Percentiles rank a stretch among this genome's conserved stretches.
Evolutionary conservation across 805 yeast genomes (phyloP).

Genomic region (Citeromyces nyonsensis): DNA sequence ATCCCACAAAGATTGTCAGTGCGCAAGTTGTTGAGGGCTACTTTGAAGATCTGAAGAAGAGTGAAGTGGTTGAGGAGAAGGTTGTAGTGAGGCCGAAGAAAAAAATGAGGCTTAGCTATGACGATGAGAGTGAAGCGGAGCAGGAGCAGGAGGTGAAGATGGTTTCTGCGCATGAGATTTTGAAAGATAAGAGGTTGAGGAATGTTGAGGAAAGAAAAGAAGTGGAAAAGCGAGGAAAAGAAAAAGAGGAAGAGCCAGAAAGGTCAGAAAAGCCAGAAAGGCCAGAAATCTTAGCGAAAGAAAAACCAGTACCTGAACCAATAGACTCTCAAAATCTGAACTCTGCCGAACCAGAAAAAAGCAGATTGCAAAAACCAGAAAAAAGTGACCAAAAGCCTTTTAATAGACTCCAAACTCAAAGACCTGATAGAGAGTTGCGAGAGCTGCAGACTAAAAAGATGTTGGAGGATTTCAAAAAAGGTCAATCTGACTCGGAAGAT

Average conservation of each 20-base stretch:
- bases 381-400: too few species aligned
- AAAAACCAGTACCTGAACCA: too few species aligned
- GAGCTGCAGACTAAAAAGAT: conserved; percentile 13
- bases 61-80: conserved; percentile 11
- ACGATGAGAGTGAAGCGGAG: conserved; percentile 2
- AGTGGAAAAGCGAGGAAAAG: conserved; percentile 1
- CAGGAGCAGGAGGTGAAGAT: conserved; percentile 12
- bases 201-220: neutral
- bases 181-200: conserved; percentile 11
- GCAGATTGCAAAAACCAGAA: too few species aligned
- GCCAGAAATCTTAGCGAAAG: too few species aligned
- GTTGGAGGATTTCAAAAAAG: conserved; percentile 11
- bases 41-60: conserved; percentile 25
- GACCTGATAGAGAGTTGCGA: conserved; percentile 5
- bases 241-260: conserved; percentile 4
- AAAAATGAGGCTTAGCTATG: neutral
- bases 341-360: neutral
- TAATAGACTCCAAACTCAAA: too few species aligned
- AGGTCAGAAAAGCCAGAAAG: conserved; percentile 3
- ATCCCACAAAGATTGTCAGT: conserved; percentile 28
- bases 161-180: conserved; percentile 24
- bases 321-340: too few species aligned
- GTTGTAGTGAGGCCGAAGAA: conserved; percentile 1
- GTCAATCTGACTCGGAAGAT: conserved; percentile 6
- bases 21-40: conserved; percentile 27